Percentiles rank a stretch among this genome's conserved stretches.
phyloP scores from a whole-genome alignment of 805 yeast species.

The Suhomyces vadensis region DNA sequence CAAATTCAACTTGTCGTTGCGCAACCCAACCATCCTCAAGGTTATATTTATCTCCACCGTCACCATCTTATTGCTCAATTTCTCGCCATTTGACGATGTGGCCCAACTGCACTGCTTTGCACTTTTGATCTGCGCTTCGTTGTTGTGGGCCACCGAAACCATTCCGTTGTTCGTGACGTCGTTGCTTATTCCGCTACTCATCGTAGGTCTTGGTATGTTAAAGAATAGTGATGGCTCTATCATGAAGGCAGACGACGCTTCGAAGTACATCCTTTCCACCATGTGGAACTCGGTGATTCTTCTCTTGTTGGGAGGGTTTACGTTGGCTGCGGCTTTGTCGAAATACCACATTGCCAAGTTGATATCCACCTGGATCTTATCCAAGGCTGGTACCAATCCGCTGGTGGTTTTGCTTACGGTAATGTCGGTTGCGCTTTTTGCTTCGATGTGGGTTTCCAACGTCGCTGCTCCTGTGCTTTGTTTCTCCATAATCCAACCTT shows the following conservation, averaged over 20 bases:
- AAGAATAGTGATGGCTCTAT: conserved; percentile 52
- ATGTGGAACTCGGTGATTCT: conserved; percentile 59
- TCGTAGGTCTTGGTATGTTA: conserved; percentile 70
- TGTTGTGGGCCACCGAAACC: conserved; percentile 95
- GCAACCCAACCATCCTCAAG: conserved; percentile 42
- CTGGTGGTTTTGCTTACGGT: conserved; percentile 47
- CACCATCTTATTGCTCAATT: conserved; percentile 40
- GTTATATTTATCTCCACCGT: conserved; percentile 48
- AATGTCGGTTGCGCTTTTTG: conserved; percentile 52
- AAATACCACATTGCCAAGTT: conserved; percentile 54
- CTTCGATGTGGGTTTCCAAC: conserved; percentile 60
- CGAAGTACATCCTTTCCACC: conserved; percentile 45
- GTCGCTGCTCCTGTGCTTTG: conserved; percentile 59
- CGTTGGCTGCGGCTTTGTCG: conserved; percentile 56
- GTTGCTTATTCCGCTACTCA: conserved; percentile 74
- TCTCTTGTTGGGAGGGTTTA: conserved; percentile 54
- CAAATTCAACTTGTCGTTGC: conserved; percentile 27
- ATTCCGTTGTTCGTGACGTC: conserved; percentile 92
- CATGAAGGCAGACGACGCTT: conserved; percentile 44
- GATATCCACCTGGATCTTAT: conserved; percentile 49
- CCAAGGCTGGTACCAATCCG: conserved; percentile 53
- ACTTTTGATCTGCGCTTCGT: conserved; percentile 72
- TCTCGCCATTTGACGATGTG: conserved; percentile 35
- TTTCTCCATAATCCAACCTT: conserved; percentile 51
- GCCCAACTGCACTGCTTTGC: conserved; percentile 63